Conservation (phyloP, 805 yeast genomes). For the Candida railenensis region DNA sequence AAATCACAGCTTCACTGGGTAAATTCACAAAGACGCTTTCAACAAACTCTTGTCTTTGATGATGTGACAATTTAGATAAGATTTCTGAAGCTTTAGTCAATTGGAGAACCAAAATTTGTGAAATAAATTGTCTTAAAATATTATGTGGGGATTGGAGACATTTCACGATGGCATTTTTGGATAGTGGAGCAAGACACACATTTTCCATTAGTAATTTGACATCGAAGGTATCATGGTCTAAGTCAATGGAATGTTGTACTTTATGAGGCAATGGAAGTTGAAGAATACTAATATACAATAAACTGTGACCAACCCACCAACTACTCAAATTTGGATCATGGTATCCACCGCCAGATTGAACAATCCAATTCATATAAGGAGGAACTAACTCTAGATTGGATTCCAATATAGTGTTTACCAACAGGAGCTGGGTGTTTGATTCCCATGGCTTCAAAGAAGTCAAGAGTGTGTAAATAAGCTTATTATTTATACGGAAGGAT, state of each 20-base stretch:
- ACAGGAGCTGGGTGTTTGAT: constrained; percentile 58
- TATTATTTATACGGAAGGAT: constrained; percentile 63
- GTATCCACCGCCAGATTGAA: constrained; percentile 57
- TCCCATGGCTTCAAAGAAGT: constrained; percentile 80
- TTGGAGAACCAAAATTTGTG: constrained; percentile 56
- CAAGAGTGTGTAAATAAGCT: constrained; percentile 59
- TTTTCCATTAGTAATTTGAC: constrained; percentile 46
- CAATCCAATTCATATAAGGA: constrained; percentile 60
- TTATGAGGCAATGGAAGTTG: constrained; percentile 40
- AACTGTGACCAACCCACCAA: constrained; percentile 78
- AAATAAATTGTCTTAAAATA: constrained; percentile 61
- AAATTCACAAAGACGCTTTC: constrained; percentile 30
- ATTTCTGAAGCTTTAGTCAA: constrained; percentile 53
- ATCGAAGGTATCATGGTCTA: constrained; percentile 36
- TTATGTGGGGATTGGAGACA: constrained; percentile 45
- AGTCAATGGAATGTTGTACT: not conserved
- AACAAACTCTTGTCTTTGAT: constrained; percentile 23
- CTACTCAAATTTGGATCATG: constrained; percentile 80
- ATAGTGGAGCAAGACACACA: constrained; percentile 64
- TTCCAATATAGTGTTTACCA: constrained; percentile 50
- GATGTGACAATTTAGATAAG: constrained; percentile 10
- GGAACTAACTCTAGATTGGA: constrained; percentile 69
- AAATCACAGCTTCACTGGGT: constrained; percentile 51
- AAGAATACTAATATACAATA: constrained; percentile 60
- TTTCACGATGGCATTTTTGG: constrained; percentile 55